phyloP scores from a whole-genome alignment of 495 filamentous ascomycete genomes.

The Penicillium diatomitis region DNA sequence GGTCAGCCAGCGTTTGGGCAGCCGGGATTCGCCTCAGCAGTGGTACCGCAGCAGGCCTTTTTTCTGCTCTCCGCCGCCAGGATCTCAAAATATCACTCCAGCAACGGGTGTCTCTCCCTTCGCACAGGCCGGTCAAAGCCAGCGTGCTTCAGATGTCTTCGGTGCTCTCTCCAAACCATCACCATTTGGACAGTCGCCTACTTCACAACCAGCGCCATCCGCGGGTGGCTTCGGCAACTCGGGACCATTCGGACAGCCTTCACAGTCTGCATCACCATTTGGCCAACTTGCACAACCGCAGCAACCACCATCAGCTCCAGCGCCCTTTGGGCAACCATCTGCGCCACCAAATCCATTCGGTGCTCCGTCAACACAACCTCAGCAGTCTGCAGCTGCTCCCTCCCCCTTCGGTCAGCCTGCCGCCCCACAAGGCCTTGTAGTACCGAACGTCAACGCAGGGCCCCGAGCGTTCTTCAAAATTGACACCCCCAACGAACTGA shows the following conservation, averaged over 20 bases:
- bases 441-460: slow-evolving; percentile 12
- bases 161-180: slow-evolving; percentile 16
- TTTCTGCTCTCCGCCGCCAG: slow-evolving; percentile 1
- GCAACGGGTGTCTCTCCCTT: slow-evolving; percentile 26
- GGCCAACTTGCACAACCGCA: slow-evolving; percentile 9
- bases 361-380: slow-evolving; percentile 15
- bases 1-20: slow-evolving; percentile 20
- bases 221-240: slow-evolving; percentile 14
- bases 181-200: slow-evolving; percentile 28
- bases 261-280: slow-evolving; percentile 8
- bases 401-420: slow-evolving; percentile 23
- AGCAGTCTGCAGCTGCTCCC: not conserved
- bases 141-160: slow-evolving; percentile 18
- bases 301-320: slow-evolving; percentile 4
- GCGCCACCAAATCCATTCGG: slow-evolving; percentile 7
- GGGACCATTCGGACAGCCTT: slow-evolving; percentile 21
- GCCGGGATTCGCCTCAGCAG: slow-evolving; percentile 12
- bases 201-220: slow-evolving; percentile 16
- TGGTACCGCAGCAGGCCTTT: slow-evolving; percentile 7
- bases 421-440: slow-evolving; percentile 12
- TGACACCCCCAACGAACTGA: slow-evolving; percentile 22
- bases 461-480: slow-evolving; percentile 25
- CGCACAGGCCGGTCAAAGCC: slow-evolving; percentile 19
- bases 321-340: slow-evolving; percentile 32
- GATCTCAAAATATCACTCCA: slow-evolving; percentile 18